These are phyloP conservation scores for Ogataea sp. DNA, from an alignment of 805 yeast species.

Conservation along the genomic window DNA sequence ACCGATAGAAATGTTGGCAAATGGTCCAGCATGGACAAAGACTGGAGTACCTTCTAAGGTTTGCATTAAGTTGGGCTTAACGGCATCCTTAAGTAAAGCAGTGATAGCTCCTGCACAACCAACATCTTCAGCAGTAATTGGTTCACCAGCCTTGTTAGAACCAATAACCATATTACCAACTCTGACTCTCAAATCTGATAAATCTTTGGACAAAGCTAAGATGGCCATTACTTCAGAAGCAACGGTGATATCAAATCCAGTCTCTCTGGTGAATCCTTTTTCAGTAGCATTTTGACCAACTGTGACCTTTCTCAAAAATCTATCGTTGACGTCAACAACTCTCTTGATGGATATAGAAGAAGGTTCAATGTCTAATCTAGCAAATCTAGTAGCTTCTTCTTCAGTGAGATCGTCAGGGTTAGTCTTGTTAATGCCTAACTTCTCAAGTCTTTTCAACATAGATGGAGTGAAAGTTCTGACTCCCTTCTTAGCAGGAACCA, in stretches of 20 bases:
- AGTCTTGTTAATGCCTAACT: slow-evolving; percentile 61
- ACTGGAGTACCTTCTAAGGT: slow-evolving; percentile 86
- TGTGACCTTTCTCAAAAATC: slow-evolving; percentile 71
- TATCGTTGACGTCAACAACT: slow-evolving; percentile 79
- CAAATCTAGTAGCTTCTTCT: slow-evolving; percentile 59
- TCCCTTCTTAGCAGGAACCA: slow-evolving; percentile 72
- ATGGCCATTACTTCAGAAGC: slow-evolving; percentile 87
- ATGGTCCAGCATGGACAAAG: slow-evolving; percentile 83
- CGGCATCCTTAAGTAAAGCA: slow-evolving; percentile 72
- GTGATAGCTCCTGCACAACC: slow-evolving; percentile 85
- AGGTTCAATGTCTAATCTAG: slow-evolving; percentile 69
- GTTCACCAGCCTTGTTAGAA: slow-evolving; percentile 57
- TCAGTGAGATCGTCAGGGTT: slow-evolving; percentile 65
- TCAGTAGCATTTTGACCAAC: slow-evolving; percentile 80
- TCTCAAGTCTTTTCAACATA: slow-evolving; percentile 58
- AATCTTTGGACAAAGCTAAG: slow-evolving; percentile 62
- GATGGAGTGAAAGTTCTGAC: slow-evolving; percentile 57
- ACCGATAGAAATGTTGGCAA: slow-evolving; percentile 82
- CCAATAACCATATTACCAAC: slow-evolving; percentile 74
- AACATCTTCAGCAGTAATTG: slow-evolving; percentile 75
- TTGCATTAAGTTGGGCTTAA: slow-evolving; percentile 83
- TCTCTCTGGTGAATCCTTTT: slow-evolving; percentile 59
- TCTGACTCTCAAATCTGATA: slow-evolving; percentile 65
- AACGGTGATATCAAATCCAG: slow-evolving; percentile 80
- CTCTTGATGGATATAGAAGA: slow-evolving; percentile 75